Evolutionary conservation across 495 filamentous ascomycete genomes (phyloP).

Genomic region (Aspergillus coremiiformis): DNA sequence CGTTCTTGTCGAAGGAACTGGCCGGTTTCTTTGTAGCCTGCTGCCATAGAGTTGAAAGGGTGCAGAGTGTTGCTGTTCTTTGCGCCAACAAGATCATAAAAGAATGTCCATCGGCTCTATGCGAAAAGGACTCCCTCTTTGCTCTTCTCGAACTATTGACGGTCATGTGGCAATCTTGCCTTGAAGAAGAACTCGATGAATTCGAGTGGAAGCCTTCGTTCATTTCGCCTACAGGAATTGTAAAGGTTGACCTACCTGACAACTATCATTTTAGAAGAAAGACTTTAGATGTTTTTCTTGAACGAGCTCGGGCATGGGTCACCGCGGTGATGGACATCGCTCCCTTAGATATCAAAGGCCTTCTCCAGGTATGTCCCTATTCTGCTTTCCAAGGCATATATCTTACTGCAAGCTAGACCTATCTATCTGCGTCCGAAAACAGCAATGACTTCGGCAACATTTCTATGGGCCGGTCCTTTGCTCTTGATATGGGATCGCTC

Average conservation of each 20-base stretch:
- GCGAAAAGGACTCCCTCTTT: conserved; percentile 82
- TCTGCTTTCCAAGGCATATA: background rate
- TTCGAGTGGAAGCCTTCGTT: conserved; percentile 80
- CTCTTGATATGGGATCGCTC: conserved; percentile 79
- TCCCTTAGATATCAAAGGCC: conserved; percentile 87
- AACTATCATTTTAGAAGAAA: conserved; percentile 69
- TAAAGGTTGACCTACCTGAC: conserved; percentile 85
- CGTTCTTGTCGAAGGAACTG: conserved; percentile 80
- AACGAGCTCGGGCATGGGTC: conserved; percentile 73
- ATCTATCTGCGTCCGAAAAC: conserved; percentile 88
- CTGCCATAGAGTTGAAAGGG: conserved; percentile 83
- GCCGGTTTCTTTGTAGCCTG: conserved; percentile 76
- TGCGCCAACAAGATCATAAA: conserved; percentile 80
- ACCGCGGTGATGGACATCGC: conserved; percentile 71
- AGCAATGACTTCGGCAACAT: conserved; percentile 81
- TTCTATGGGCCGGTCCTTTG: conserved; percentile 90
- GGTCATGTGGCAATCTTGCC: conserved; percentile 88
- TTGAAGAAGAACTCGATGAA: conserved; percentile 88
- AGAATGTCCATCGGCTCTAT: conserved; percentile 81
- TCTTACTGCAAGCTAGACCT: conserved; percentile 48
- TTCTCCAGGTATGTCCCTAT: conserved; percentile 55
- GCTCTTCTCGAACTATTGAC: conserved; percentile 84
- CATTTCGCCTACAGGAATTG: conserved; percentile 61
- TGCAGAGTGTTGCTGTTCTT: conserved; percentile 73
- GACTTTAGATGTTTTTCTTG: conserved; percentile 72